These are phyloP conservation scores for Suillus hirtellus DNA, from an alignment of 768 basidiomycete genomes.

Conservation along the genomic window DNA sequence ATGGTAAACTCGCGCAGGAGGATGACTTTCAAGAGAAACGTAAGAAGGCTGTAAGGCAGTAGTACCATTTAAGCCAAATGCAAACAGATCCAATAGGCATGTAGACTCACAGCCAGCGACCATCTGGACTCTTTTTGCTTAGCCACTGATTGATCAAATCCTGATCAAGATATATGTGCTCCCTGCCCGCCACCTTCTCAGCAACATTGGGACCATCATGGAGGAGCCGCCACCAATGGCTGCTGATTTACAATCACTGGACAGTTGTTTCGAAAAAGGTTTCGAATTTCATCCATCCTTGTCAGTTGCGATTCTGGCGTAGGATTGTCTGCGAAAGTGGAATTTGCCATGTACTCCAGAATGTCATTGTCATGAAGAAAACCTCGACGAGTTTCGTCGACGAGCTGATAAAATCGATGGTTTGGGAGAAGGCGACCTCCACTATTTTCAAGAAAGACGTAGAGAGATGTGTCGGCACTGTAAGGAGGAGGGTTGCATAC, in stretches of 20 bases:
- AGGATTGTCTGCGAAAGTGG: background rate
- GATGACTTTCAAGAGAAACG: background rate
- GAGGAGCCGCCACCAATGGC: background rate
- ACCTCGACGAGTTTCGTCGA: background rate
- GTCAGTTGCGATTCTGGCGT: background rate
- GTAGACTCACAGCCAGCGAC: background rate
- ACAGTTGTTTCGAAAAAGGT: background rate
- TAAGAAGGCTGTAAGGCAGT: background rate
- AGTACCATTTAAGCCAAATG: background rate
- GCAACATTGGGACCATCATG: background rate
- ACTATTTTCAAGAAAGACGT: background rate
- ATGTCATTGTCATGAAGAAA: background rate
- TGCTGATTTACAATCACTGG: background rate
- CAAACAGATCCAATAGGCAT: background rate
- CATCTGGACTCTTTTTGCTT: background rate
- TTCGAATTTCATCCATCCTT: background rate
- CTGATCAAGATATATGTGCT: background rate
- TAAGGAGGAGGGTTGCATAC: constrained; percentile 1
- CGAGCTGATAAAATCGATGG: background rate
- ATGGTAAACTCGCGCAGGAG: background rate
- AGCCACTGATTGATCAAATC: background rate
- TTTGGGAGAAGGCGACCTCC: background rate
- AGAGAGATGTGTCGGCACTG: background rate
- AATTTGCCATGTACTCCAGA: background rate
- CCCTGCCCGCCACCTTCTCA: background rate